Evolutionary conservation across 2,329 filamentous ascomycete species (phyloP).

Genomic region (Polychaeton citri): DNA sequence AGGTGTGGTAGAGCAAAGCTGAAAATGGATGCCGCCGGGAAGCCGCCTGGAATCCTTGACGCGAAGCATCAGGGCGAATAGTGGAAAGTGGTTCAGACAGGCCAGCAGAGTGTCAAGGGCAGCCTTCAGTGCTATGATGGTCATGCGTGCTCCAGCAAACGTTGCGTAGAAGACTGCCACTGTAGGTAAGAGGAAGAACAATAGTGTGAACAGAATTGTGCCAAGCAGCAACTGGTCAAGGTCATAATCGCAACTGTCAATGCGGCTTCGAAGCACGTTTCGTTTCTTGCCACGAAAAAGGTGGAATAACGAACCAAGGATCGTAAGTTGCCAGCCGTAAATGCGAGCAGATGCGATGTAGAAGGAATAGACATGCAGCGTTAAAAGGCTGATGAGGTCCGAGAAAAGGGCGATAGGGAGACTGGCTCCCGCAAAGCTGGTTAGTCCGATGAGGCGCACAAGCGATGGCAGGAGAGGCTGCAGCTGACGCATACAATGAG

Average conservation of each 20-base stretch:
- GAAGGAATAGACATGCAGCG: constrained; percentile 94
- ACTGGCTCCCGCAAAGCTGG: constrained; percentile 87
- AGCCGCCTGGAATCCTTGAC: constrained; percentile 84
- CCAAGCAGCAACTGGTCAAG: constrained; percentile 91
- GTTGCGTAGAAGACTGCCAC: constrained; percentile 95
- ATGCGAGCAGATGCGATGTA: constrained; percentile 94
- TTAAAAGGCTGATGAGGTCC: constrained; percentile 79
- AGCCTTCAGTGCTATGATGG: constrained; percentile 87
- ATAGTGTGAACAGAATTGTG: constrained; percentile 87
- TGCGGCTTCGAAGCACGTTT: constrained; percentile 90
- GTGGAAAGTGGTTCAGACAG: constrained; percentile 90
- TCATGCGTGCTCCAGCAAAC: constrained; percentile 87
- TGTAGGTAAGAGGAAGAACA: constrained; percentile 89
- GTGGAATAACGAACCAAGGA: constrained; percentile 94
- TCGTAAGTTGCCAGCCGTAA: constrained; percentile 96
- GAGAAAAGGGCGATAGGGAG: constrained; percentile 96
- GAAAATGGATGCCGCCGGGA: constrained; percentile 82
- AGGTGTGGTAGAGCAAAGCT: constrained; percentile 60
- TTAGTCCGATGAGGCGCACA: constrained; percentile 86
- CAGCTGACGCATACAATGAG: constrained; percentile 63
- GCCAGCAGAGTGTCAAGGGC: constrained; percentile 82
- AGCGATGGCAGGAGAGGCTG: constrained; percentile 71
- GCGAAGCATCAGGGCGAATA: constrained; percentile 92
- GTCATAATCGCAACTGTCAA: constrained; percentile 97
- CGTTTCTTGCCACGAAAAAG: constrained; percentile 96